phyloP scores from a whole-genome alignment of 2,329 filamentous ascomycete genomes.

The Spiromastix sp. region DNA sequence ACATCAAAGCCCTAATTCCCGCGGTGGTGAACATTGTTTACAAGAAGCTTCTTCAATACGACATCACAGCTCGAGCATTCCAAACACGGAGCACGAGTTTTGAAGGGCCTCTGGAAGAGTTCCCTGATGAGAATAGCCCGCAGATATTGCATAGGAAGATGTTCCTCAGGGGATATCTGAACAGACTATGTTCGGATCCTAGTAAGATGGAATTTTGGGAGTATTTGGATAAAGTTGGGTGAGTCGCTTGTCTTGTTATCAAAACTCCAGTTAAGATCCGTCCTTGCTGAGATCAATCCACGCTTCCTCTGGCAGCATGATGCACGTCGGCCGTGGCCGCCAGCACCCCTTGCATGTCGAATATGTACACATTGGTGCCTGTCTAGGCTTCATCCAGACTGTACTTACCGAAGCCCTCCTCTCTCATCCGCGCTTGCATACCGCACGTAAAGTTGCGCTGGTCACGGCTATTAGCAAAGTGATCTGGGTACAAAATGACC shows the following conservation, averaged over 20 bases:
- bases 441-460: slow-evolving; percentile 60
- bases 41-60: slow-evolving; percentile 67
- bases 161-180: slow-evolving; percentile 65
- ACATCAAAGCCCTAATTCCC: slow-evolving; percentile 72
- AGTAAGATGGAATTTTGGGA: slow-evolving; percentile 71
- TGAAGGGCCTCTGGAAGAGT: slow-evolving; percentile 56
- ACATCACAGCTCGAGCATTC: slow-evolving; percentile 72
- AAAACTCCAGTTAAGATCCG: too few species aligned
- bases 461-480: slow-evolving; percentile 70
- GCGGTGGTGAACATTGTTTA: slow-evolving; percentile 78
- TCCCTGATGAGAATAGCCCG: slow-evolving; percentile 56
- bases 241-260: slow-evolving; percentile 23
- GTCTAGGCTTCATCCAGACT: slow-evolving; percentile 66
- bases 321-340: slow-evolving; percentile 69
- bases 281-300: neutral
- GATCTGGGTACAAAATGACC: slow-evolving; percentile 80
- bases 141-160: slow-evolving; percentile 70
- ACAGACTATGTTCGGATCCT: slow-evolving; percentile 63
- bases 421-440: slow-evolving; percentile 55
- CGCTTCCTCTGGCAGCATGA: slow-evolving; percentile 43
- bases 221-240: slow-evolving; percentile 75
- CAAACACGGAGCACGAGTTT: slow-evolving; percentile 50
- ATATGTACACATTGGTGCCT: slow-evolving; percentile 66
- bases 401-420: slow-evolving; percentile 67
- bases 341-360: slow-evolving; percentile 66